Evolutionary conservation across 371 early-diverging fungal genomes (phyloP).

Genomic region (Sporodiniella umbellata): DNA sequence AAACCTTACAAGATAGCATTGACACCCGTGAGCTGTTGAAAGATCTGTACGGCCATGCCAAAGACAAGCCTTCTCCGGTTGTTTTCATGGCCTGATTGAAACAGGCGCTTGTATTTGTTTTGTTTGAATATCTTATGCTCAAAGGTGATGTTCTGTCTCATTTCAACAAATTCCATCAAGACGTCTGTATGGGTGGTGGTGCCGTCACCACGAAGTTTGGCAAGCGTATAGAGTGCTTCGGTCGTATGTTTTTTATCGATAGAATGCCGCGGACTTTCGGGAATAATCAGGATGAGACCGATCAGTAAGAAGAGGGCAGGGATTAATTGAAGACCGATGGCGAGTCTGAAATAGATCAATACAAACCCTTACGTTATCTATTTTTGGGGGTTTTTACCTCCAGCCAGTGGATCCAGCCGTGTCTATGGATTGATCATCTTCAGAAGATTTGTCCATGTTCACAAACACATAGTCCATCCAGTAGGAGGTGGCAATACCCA

Average conservation of each 20-base stretch:
- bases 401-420: constrained; percentile 51
- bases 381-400: constrained; percentile 31
- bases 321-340: constrained; percentile 38
- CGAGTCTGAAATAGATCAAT: constrained; percentile 20
- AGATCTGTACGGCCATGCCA: constrained; percentile 68
- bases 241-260: constrained; percentile 47
- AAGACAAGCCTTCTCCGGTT: constrained; percentile 57
- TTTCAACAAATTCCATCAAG: constrained; percentile 64
- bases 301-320: constrained; percentile 31
- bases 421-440: too few relatives aligned
- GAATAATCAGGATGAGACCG: constrained; percentile 25
- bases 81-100: constrained; percentile 46
- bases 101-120: constrained; percentile 23
- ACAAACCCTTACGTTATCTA: neutral
- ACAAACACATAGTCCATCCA: constrained; percentile 40
- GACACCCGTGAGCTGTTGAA: constrained; percentile 77
- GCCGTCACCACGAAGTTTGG: constrained; percentile 46
- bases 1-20: constrained; percentile 68
- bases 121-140: constrained; percentile 67
- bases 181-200: constrained; percentile 31
- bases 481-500: constrained; percentile 43
- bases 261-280: constrained; percentile 65
- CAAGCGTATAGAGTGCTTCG: constrained; percentile 53
- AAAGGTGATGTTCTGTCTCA: constrained; percentile 66
- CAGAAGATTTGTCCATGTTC: constrained; percentile 14